These are phyloP conservation scores for Aspergillus puulaauensis DNA, from an alignment of 2,329 filamentous ascomycete species.

Conservation along the genomic window DNA sequence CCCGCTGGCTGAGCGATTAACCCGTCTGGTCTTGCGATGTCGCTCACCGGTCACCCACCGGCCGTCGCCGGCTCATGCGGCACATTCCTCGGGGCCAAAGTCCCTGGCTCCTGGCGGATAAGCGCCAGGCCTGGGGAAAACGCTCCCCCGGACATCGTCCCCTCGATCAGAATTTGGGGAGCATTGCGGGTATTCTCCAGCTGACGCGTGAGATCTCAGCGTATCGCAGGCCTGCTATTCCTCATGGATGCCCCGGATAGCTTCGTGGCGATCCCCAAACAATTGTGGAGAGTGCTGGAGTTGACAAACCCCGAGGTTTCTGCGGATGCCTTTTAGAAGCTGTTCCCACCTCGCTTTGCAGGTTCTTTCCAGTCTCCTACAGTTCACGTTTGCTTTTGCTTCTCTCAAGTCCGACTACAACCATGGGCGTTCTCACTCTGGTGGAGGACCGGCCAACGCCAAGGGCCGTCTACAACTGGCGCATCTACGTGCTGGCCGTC, in stretches of 20 bases:
- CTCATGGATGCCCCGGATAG: conserved; percentile 29
- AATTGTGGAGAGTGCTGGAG: conserved; percentile 27
- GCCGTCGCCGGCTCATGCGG: conserved; percentile 10
- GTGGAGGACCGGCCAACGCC: conserved; percentile 54
- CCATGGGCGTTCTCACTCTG: conserved; percentile 37
- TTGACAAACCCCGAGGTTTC: conserved; percentile 18
- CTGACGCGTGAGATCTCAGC: conserved; percentile 6
- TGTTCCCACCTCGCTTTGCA: conserved; percentile 7
- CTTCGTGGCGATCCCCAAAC: conserved; percentile 19
- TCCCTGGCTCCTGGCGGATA: conserved; percentile 15
- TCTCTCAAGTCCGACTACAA: conserved; percentile 10
- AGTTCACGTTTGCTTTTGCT: not conserved
- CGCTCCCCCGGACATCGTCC: conserved; percentile 27
- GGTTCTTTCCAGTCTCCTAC: not conserved
- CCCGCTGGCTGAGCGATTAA: conserved; percentile 3
- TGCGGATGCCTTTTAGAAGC: conserved; percentile 13
- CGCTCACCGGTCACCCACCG: not conserved
- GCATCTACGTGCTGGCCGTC: conserved; percentile 55
- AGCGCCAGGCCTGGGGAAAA: conserved; percentile 27
- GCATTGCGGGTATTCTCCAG: conserved; percentile 3
- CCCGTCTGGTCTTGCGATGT: not conserved
- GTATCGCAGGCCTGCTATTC: conserved; percentile 19
- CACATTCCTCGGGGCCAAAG: conserved; percentile 24
- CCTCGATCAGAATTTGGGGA: not conserved
- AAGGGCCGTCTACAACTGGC: conserved; percentile 60